phyloP scores from a whole-genome alignment of 2,329 filamentous ascomycete species.

The Pyrenophora seminiperda region DNA sequence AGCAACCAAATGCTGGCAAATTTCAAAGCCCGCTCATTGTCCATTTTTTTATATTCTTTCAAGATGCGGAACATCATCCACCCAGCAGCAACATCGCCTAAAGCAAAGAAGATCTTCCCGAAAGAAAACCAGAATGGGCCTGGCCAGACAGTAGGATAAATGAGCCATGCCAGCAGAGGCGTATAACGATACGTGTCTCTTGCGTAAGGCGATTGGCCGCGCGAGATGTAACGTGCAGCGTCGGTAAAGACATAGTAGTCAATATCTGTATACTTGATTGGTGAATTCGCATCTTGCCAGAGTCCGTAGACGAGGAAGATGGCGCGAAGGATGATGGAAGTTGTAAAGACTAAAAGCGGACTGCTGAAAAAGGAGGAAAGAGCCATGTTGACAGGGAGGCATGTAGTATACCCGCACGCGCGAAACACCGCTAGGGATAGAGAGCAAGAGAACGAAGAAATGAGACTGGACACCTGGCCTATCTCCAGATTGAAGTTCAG shows the following conservation, averaged over 20 bases:
- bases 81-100: slow-evolving; percentile 82
- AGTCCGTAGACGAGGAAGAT: slow-evolving; percentile 83
- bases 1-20: slow-evolving; percentile 90
- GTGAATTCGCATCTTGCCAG: slow-evolving; percentile 88
- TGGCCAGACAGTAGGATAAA: slow-evolving; percentile 75
- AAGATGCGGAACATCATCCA: slow-evolving; percentile 71
- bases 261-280: slow-evolving; percentile 97
- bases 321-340: slow-evolving; percentile 67
- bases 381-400: slow-evolving; percentile 24
- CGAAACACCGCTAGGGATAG: neutral
- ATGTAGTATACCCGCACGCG: neutral
- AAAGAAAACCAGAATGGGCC: slow-evolving; percentile 72
- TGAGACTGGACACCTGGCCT: neutral
- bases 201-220: slow-evolving; percentile 76
- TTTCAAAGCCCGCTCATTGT: slow-evolving; percentile 62
- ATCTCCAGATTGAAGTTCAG: neutral
- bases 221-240: slow-evolving; percentile 76
- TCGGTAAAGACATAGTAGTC: slow-evolving; percentile 99
- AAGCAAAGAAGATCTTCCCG: slow-evolving; percentile 85
- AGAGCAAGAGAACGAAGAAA: neutral
- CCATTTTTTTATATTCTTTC: slow-evolving; percentile 42
- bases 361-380: slow-evolving; percentile 43
- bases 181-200: slow-evolving; percentile 98
- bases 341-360: slow-evolving; percentile 48
- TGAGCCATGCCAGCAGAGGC: slow-evolving; percentile 86